Conservation (phyloP, 2,329 filamentous ascomycete genomes). For the Aspergillus pseudotamarii region DNA sequence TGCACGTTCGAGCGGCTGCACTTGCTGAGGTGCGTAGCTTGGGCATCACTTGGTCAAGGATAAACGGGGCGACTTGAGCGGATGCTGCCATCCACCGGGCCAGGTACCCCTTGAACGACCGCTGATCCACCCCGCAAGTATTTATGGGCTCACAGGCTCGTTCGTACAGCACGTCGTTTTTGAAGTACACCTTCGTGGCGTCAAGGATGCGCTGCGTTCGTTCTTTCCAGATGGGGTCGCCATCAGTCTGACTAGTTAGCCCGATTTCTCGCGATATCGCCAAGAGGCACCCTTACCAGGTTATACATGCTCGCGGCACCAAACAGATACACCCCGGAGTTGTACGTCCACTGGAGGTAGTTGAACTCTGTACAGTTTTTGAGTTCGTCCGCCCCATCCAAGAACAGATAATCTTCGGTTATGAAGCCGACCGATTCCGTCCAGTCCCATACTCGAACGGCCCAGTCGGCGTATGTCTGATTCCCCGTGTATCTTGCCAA, state of each 20-base stretch:
- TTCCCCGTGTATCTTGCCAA: conserved; percentile 36
- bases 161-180: conserved; percentile 59
- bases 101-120: conserved; percentile 68
- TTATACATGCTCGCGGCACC: conserved; percentile 63
- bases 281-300: conserved; percentile 36
- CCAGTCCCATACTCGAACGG: conserved; percentile 66
- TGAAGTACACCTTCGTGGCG: conserved; percentile 55
- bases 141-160: conserved; percentile 58
- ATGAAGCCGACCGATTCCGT: conserved; percentile 54
- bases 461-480: conserved; percentile 60
- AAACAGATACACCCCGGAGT: conserved; percentile 57
- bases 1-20: conserved; percentile 58
- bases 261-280: no score
- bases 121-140: conserved; percentile 65
- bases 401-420: conserved; percentile 54
- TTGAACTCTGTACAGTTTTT: conserved; percentile 56
- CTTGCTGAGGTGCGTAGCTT: conserved; percentile 56
- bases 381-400: conserved; percentile 57
- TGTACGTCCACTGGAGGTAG: conserved; percentile 61
- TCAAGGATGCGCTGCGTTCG: conserved; percentile 57
- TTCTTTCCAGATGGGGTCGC: conserved; percentile 54
- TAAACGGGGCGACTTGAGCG: conserved; percentile 61
- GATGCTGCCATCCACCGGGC: conserved; percentile 62
- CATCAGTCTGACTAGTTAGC: conserved; percentile 35
- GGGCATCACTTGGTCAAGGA: conserved; percentile 53